Percentiles rank a stretch among this genome's conserved stretches.
These are phyloP conservation scores for Saccharomyces pastorianus DNA, from an alignment of 1,139 yeast genomes.

Conservation along the genomic window DNA sequence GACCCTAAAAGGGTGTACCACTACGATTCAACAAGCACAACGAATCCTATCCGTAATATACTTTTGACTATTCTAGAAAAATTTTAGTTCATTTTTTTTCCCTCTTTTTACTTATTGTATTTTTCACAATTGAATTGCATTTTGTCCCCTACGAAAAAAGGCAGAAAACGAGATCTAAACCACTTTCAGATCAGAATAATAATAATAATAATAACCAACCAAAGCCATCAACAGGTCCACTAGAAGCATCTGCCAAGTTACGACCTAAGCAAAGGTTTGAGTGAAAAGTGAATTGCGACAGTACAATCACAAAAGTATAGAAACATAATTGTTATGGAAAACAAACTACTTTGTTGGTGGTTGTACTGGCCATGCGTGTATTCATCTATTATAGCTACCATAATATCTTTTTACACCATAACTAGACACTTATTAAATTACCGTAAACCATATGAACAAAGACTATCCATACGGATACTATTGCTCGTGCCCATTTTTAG, in stretches of 20 bases:
- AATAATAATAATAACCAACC: background rate
- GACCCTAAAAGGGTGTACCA: background rate
- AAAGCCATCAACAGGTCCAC: background rate
- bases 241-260: background rate
- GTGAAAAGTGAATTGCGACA: background rate
- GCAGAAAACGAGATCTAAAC: background rate
- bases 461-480: constrained; percentile 76
- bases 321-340: background rate
- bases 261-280: background rate
- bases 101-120: background rate
- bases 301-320: background rate
- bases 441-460: constrained; percentile 81
- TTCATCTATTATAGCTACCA: constrained; percentile 1
- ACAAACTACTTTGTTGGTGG: constrained; percentile 12
- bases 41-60: background rate
- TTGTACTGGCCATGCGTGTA: constrained; percentile 17
- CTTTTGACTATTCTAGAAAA: background rate
- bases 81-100: background rate
- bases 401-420: constrained; percentile 41
- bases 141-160: background rate
- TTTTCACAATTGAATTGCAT: background rate
- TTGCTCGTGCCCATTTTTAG: constrained; percentile 49
- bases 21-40: background rate
- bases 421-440: constrained; percentile 56
- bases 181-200: background rate